These are phyloP conservation scores for Acanthamoeba royreba DNA, from an alignment of 208 protist genomes.

Conservation along the genomic window DNA sequence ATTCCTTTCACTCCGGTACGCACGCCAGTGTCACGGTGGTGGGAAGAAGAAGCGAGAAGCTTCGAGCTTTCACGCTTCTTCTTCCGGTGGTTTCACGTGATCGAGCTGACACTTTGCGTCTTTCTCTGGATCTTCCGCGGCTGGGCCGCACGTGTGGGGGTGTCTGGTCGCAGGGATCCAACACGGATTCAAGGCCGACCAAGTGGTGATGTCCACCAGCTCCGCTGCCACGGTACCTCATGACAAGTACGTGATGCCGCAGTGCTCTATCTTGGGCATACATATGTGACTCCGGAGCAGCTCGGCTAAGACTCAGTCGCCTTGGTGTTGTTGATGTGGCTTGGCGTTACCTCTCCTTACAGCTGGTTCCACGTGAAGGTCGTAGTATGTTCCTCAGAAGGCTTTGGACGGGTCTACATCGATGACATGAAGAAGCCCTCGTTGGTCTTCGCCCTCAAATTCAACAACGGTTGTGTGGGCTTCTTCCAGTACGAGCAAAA, in stretches of 20 bases:
- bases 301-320: background rate
- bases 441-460: background rate
- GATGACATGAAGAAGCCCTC: background rate
- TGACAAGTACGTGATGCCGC: background rate
- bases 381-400: background rate
- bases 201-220: background rate
- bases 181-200: background rate
- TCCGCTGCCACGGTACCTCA: background rate
- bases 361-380: background rate
- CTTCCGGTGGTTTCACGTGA: background rate
- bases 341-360: background rate
- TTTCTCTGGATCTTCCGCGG: background rate
- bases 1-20: background rate
- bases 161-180: background rate
- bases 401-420: background rate
- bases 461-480: background rate
- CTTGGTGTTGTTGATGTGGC: background rate
- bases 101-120: background rate
- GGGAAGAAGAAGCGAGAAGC: background rate
- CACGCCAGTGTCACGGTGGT: background rate
- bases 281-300: too few relatives aligned
- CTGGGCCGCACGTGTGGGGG: background rate
- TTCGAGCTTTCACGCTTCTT: background rate
- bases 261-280: too few relatives aligned
- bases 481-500: constrained; percentile 12